A percentile compares a stretch with the other conserved stretches of the same genome.
These are phyloP conservation scores for Coniochaeta sp. DNA, from an alignment of 2,329 filamentous ascomycete genomes.

Conservation along the genomic window DNA sequence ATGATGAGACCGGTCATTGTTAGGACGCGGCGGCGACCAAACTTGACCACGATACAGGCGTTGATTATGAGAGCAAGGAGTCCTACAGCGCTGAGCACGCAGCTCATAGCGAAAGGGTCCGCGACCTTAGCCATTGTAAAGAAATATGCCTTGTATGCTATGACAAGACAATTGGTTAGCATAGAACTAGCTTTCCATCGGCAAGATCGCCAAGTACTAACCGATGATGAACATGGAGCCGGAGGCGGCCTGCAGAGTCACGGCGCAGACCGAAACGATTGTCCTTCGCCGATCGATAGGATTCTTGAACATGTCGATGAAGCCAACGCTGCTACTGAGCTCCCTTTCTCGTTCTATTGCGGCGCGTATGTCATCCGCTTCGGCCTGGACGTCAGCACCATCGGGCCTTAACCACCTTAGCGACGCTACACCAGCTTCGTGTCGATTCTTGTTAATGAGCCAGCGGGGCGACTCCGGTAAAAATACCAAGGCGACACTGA, in stretches of 20 bases:
- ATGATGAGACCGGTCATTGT: conserved; percentile 35
- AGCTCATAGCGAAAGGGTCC: conserved; percentile 42
- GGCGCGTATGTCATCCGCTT: conserved; percentile 24
- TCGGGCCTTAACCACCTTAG: conserved; percentile 27
- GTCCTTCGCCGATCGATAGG: conserved; percentile 36
- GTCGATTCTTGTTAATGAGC: conserved; percentile 18
- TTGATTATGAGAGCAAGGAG: conserved; percentile 42
- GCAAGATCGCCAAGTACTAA: background rate
- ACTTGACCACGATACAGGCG: conserved; percentile 37
- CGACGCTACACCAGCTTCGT: conserved; percentile 23
- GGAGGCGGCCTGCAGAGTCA: conserved; percentile 35
- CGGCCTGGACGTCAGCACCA: conserved; percentile 20
- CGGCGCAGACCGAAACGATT: conserved; percentile 29
- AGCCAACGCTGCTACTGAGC: conserved; percentile 22
- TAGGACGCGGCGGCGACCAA: conserved; percentile 39
- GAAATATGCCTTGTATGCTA: conserved; percentile 44
- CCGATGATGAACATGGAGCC: conserved; percentile 38
- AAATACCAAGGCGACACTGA: conserved; percentile 19
- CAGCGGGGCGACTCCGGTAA: conserved; percentile 25
- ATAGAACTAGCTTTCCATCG: background rate
- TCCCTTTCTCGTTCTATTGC: conserved; percentile 26
- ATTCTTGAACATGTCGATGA: conserved; percentile 36
- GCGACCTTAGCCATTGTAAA: conserved; percentile 45
- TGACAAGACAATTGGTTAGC: conserved; percentile 7
- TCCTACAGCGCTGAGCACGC: conserved; percentile 39